Evolutionary conservation across 768 basidiomycete genomes (phyloP), one percentile per base, ranked within the genome.

Genomic region (Grammothele lineata): DNA sequence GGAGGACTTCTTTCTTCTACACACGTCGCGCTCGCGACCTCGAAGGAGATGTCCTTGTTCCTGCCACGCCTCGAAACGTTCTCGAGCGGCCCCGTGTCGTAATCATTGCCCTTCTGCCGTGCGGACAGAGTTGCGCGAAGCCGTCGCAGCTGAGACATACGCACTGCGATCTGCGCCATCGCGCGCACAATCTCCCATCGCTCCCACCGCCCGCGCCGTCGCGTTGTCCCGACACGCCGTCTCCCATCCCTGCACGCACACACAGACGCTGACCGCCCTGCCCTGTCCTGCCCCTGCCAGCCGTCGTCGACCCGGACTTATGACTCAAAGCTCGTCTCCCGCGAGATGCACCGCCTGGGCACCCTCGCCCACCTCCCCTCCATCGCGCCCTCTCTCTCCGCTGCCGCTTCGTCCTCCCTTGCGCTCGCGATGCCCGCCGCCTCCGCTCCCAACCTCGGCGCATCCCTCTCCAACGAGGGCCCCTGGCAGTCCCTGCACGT

Each of bases 401-500:
- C 85, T 12, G 65, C 76, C 0, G 65, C 76, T 0, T 75, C 81
- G 10, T 69, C 73, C 9, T 63, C 68, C 7, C 70, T 75, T 3
- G 68, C 79, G 6, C 57, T 66, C 43, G 41, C 34, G 55, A 48
- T 56, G 44, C 43, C 52, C 19, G 35, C 61, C 18, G 22, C 45
- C 2, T 38, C 44, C 14, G 41, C 57, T 12, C 50, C 58, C 10
- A 53, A 25, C 34, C 40, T 57, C 14, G 19, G 48, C 23, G 33
- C 57, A 5, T 66, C 69, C 10, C 64, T 72, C 1, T 70, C 74
- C 3, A 67, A 74, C 9, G 88, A 90, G 37, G 72, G 70, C 56
- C 87, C 92, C 10, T 95, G 92, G 92, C 79, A 81, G 40, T 70
- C 81, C 19, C 67, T 97, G 18, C 89, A 93, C 64, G 82, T 94